phyloP scores from a whole-genome alignment of 139 green algal species.

The Picochlorum sp. region DNA sequence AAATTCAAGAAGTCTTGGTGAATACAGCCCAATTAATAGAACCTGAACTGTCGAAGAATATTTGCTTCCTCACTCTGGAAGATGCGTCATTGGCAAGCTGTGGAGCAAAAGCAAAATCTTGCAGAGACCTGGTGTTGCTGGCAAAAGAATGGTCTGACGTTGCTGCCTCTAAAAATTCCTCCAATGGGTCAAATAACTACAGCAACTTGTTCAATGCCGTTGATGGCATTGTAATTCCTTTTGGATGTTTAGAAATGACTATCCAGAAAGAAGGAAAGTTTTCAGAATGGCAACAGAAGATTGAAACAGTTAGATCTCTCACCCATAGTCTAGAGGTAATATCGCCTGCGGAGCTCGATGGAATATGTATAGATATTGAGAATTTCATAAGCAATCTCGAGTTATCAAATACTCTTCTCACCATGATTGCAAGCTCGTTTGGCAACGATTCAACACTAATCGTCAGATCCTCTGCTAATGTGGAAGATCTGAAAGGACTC shows the following conservation, averaged over 20 bases:
- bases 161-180: no score
- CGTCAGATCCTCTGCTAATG: constrained; percentile 77
- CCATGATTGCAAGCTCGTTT: constrained; percentile 11
- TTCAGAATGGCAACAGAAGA: constrained; percentile 25
- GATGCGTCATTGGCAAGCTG: constrained; percentile 35
- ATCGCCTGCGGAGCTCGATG: constrained; percentile 27
- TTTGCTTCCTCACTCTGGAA: constrained; percentile 39
- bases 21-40: background rate
- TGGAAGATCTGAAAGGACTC: constrained; percentile 83
- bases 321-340: background rate
- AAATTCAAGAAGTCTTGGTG: background rate
- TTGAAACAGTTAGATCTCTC: constrained; percentile 21
- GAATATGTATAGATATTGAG: constrained; percentile 30
- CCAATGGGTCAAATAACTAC: background rate
- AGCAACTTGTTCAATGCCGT: constrained; percentile 43
- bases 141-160: constrained; percentile 1
- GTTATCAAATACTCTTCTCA: constrained; percentile 2
- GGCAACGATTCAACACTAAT: constrained; percentile 31
- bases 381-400: constrained; percentile 22
- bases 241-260: constrained; percentile 77
- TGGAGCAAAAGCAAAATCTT: constrained; percentile 77
- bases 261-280: constrained; percentile 11
- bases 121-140: constrained; percentile 45
- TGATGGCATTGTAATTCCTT: constrained; percentile 65
- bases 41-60: constrained; percentile 7